These are phyloP conservation scores for Fusarium sp. DNA, from an alignment of 2,329 filamentous ascomycete species.

Conservation along the genomic window DNA sequence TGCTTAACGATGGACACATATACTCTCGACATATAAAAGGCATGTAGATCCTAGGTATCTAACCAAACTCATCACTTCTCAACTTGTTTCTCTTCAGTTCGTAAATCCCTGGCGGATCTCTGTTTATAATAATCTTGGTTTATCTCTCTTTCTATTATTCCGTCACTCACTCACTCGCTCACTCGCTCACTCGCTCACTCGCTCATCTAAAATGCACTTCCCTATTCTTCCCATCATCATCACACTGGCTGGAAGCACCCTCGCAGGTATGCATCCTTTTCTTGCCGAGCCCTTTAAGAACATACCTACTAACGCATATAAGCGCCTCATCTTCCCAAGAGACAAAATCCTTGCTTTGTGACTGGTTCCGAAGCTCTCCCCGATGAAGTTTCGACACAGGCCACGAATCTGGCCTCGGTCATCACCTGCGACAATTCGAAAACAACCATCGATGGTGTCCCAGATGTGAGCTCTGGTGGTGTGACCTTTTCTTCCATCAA, in stretches of 20 bases:
- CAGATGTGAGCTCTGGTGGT: conserved; percentile 64
- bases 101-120: conserved; percentile 13
- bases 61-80: neutral
- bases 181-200: neutral
- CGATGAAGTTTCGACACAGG: conserved; percentile 58
- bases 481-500: conserved; percentile 65
- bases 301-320: neutral
- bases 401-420: conserved; percentile 52
- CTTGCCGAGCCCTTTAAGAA: neutral
- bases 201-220: conserved; percentile 32
- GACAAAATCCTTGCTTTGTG: conserved; percentile 62
- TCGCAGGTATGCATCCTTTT: conserved; percentile 31
- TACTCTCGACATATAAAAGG: conserved; percentile 23
- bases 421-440: conserved; percentile 61
- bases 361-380: conserved; percentile 62
- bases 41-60: neutral
- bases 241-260: conserved; percentile 23
- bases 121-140: neutral
- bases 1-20: conserved; percentile 17
- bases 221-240: conserved; percentile 23
- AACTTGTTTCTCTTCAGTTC: conserved; percentile 9
- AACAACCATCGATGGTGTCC: conserved; percentile 63
- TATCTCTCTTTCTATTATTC: neutral
- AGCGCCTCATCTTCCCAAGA: conserved; percentile 36
- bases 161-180: neutral